These are phyloP conservation scores for Phytophthora sp. DNA, from an alignment of 352 stramenopile genomes.

Conservation along the genomic window DNA sequence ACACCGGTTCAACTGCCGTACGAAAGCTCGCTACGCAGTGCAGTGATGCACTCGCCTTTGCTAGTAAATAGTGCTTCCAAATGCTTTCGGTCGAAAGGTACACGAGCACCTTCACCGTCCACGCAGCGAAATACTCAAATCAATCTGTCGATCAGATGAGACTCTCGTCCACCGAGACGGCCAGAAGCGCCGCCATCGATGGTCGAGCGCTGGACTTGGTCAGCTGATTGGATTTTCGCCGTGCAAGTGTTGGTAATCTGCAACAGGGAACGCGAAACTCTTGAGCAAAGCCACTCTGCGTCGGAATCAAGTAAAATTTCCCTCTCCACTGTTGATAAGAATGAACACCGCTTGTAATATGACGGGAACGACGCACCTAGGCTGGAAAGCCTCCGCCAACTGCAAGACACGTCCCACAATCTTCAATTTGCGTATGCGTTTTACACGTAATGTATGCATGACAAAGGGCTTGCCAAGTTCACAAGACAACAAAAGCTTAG, in stretches of 20 bases:
- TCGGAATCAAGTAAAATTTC: slow-evolving; percentile 7
- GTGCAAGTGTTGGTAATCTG: slow-evolving; percentile 21
- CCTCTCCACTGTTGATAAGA: neutral
- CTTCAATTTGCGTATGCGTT: neutral
- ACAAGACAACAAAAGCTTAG: no score
- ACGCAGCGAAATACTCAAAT: neutral
- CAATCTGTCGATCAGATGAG: slow-evolving; percentile 16
- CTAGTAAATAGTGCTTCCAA: no score
- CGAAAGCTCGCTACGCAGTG: no score
- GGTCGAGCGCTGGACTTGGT: slow-evolving; percentile 4
- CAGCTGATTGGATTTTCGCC: slow-evolving; percentile 1
- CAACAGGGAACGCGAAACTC: slow-evolving; percentile 9
- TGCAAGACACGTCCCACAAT: neutral
- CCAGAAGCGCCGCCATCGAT: neutral
- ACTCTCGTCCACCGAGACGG: slow-evolving; percentile 21
- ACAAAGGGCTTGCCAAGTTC: neutral
- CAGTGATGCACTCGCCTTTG: no score
- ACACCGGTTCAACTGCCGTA: neutral
- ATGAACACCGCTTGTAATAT: neutral
- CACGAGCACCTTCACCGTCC: no score
- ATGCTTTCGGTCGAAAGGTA: no score
- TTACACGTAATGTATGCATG: neutral
- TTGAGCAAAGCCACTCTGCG: slow-evolving; percentile 25
- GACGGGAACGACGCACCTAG: neutral
- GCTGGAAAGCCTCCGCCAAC: neutral